Conservation (phyloP, 2,329 filamentous ascomycete species). For the Penicillium sp. region DNA sequence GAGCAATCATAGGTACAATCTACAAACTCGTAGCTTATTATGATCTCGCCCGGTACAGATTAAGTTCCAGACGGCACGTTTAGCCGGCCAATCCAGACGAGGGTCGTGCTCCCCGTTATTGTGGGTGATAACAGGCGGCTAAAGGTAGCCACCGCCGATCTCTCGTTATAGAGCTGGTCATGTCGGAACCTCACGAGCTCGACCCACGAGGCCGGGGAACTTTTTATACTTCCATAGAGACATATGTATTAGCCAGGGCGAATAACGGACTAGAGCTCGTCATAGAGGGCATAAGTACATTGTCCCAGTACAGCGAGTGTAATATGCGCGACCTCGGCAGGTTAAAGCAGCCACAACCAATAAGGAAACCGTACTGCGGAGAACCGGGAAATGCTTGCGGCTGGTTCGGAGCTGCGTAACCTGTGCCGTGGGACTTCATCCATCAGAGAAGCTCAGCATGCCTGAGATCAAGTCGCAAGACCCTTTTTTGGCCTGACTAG, state of each 20-base stretch:
- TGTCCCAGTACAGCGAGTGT: neutral
- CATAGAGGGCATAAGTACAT: neutral
- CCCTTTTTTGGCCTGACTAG: conserved; percentile 6
- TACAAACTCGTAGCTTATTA: neutral
- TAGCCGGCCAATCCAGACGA: neutral
- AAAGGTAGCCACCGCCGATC: neutral
- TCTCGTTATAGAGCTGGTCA: neutral
- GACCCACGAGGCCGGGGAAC: neutral
- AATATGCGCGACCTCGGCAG: neutral
- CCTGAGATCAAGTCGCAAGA: conserved; percentile 11
- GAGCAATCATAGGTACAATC: neutral
- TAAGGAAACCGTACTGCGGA: neutral
- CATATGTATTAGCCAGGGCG: neutral
- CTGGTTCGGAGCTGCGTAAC: conserved; percentile 4
- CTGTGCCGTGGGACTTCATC: neutral
- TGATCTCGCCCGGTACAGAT: neutral
- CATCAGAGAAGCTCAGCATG: neutral
- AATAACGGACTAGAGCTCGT: neutral
- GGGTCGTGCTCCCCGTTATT: neutral
- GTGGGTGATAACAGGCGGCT: neutral
- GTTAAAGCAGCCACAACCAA: neutral
- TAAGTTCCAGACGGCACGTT: neutral
- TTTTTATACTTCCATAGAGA: neutral
- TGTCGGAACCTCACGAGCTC: neutral
- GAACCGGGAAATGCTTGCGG: neutral